Evolutionary conservation across 352 stramenopile genomes (phyloP).

Genomic region (Globisporangium paddicum): DNA sequence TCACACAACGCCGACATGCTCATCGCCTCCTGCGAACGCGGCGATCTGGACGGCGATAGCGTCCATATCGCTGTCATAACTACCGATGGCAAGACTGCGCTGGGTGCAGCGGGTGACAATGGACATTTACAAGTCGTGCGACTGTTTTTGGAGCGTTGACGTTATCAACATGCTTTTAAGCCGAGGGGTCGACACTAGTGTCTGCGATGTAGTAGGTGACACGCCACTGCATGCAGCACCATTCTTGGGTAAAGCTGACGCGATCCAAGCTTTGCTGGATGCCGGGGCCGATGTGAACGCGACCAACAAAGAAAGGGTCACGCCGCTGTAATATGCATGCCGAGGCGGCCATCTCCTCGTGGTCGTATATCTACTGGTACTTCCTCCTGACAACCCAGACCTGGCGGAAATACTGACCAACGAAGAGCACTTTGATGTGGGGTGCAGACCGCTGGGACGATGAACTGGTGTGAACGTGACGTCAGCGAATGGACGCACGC

Average conservation of each 20-base stretch:
- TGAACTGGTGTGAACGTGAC: neutral
- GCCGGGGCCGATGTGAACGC: too few species aligned
- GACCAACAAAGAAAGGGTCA: too few species aligned
- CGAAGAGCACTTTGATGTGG: neutral
- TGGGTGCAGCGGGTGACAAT: neutral
- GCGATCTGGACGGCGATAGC: too few species aligned
- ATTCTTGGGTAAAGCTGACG: neutral
- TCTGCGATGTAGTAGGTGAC: neutral
- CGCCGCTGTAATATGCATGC: neutral
- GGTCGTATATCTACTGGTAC: neutral
- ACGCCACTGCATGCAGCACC: neutral
- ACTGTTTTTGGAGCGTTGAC: neutral
- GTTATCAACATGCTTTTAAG: neutral
- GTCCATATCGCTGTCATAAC: neutral
- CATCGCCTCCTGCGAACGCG: too few species aligned
- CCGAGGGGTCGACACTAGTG: neutral
- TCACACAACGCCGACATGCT: too few species aligned
- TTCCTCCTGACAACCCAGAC: neutral
- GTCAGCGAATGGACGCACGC: neutral
- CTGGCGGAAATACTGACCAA: too few species aligned
- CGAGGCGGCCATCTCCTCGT: neutral
- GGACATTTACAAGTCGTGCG: neutral
- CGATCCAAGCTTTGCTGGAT: too few species aligned
- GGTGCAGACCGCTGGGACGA: neutral
- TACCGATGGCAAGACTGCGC: neutral